Evolutionary conservation across 164 flowering plant genomes (phyloP).

Genomic region (Chimonanthus praecox): DNA sequence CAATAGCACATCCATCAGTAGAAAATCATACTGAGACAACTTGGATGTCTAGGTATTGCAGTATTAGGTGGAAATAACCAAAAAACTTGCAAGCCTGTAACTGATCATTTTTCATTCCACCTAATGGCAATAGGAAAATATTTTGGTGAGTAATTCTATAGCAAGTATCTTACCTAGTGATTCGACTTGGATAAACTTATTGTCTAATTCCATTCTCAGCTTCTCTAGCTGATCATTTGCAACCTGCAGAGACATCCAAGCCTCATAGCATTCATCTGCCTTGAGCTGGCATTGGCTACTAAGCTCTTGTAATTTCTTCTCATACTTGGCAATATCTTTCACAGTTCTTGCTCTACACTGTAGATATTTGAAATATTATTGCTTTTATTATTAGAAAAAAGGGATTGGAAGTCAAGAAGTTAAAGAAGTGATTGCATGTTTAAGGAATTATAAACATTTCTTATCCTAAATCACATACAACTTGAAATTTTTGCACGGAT

Average conservation of each 20-base stretch:
- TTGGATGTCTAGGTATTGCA: background rate
- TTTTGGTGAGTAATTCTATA: no score
- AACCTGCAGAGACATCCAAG: slow-evolving; percentile 79
- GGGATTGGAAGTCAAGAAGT: background rate
- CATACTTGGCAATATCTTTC: slow-evolving; percentile 50
- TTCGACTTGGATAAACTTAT: slow-evolving; percentile 39
- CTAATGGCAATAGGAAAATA: background rate
- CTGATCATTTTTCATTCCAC: background rate
- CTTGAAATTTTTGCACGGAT: background rate
- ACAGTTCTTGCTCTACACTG: slow-evolving; percentile 47
- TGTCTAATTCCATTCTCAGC: slow-evolving; percentile 65
- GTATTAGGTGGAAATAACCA: background rate
- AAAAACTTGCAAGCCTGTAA: background rate
- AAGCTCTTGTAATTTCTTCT: slow-evolving; percentile 70
- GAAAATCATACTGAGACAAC: background rate
- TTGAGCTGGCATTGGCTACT: slow-evolving; percentile 45
- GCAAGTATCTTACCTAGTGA: slow-evolving; percentile 44
- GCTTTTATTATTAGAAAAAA: background rate
- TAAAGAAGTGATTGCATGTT: background rate
- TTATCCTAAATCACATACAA: background rate
- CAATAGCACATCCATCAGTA: background rate
- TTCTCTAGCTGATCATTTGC: slow-evolving; percentile 66
- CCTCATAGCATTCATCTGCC: slow-evolving; percentile 70
- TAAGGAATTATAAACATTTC: background rate
- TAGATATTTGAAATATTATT: background rate